Base-by-base conservation (phyloP, 495 filamentous ascomycete genomes). In the Lepraria neglecta region DNA sequence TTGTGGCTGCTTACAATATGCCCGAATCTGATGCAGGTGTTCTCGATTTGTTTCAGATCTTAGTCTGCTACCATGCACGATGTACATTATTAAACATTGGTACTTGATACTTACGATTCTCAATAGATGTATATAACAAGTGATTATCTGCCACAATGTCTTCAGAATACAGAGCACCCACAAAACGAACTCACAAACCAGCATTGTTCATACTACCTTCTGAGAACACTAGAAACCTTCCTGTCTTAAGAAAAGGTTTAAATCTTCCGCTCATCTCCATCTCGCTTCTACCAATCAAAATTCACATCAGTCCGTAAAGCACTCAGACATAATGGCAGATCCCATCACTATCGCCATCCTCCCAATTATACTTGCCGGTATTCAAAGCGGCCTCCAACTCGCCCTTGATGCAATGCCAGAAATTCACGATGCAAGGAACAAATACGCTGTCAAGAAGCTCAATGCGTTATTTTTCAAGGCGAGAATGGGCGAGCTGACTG, bases 21-120 rank as follows among this genome's bases (percentile, higher is more conserved):
- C 30, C 19, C 11, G 27, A 33, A 53, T n/a, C 30, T 35, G 30
- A 53, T 33, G 7, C 6, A 31, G 0, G 7, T 3, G 15, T 35
- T 53, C 50, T 53, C 15, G 28, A 53, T 31, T n/a, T 53, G 50
- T 53, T 52, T 53, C 28, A 53, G 50, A 35, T 53, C 14, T 53
- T 31, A 53, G 12, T 31, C 27, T 33, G 30, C 7, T 35, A 9
- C n/a, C 24, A 30, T 33, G 28, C 48, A 33, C 12, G 11, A n/a
- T 33, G 17, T n/a, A 53, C 33, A 0, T 33, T 31, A n/a, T 53
- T n/a, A n/a, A 33, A 31, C 15, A 7, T 53, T 5, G 14, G 0
- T 53, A 53, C 50, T 10, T 53, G 50, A 53, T 53, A 53, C 50
- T 35, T 33, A 11, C 15, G n/a, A 35, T 5, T 0, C n/a, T 53